Percentiles rank a stretch among this genome's conserved stretches.
Conservation (phyloP, 1,284 basidiomycete species). For the Vanrija pseudolonga region DNA sequence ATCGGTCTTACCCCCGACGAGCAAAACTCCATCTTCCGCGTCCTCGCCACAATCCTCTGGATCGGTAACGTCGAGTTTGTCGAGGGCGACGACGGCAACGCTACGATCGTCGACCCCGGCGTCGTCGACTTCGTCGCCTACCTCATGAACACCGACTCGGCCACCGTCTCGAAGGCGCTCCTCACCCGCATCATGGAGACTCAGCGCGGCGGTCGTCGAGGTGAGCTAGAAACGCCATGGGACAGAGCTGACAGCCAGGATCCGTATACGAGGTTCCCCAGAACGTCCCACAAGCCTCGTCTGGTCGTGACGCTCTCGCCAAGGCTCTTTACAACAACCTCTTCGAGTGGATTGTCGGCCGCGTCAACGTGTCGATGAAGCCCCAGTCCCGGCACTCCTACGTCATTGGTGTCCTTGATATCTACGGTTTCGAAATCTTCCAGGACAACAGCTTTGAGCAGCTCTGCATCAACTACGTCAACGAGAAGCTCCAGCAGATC, state of each 20-base stretch:
- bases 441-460: slow-evolving; percentile 98
- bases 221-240: slow-evolving; percentile 43
- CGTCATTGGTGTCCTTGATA: slow-evolving; percentile 94
- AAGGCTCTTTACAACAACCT: slow-evolving; percentile 99
- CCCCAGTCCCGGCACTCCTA: slow-evolving; percentile 70
- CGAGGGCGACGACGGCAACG: slow-evolving; percentile 87
- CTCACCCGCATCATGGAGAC: slow-evolving; percentile 89
- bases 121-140: slow-evolving; percentile 97
- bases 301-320: slow-evolving; percentile 86
- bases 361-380: slow-evolving; percentile 95
- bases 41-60: slow-evolving; percentile 92
- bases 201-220: slow-evolving; percentile 81
- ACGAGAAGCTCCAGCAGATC: slow-evolving; percentile 98
- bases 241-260: slow-evolving; percentile 32
- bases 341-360: slow-evolving; percentile 98
- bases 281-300: slow-evolving; percentile 84
- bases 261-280: slow-evolving; percentile 96
- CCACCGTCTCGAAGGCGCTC: slow-evolving; percentile 77
- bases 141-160: slow-evolving; percentile 81
- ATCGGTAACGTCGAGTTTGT: slow-evolving; percentile 89
- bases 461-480: slow-evolving; percentile 99
- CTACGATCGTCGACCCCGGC: slow-evolving; percentile 71
- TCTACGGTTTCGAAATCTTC: slow-evolving; percentile 96
- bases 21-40: slow-evolving; percentile 88
- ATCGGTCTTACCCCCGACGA: slow-evolving; percentile 82